Base-by-base conservation (phyloP, 345 rosid genomes). In the Salix viminalis region DNA sequence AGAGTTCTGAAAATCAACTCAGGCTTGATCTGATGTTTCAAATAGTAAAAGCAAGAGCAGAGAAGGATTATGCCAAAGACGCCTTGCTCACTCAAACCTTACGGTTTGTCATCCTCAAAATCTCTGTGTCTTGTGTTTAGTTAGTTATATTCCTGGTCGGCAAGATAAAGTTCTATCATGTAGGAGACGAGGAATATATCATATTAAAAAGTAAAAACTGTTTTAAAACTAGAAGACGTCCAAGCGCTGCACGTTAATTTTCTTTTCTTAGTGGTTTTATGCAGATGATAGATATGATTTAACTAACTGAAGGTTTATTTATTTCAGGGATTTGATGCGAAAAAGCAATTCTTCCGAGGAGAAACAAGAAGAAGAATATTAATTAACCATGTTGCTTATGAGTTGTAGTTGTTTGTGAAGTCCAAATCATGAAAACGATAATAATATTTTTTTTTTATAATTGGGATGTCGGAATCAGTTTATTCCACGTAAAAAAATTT, bases 401-500 rank as follows among this genome's bases (percentile, higher is more conserved):
- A 4, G 16, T 46, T 46, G 52, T 46, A 11, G 46, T 0, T 42
- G 46, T 11, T 11, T 42, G 46, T 11, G 46, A 42, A 10, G 2
- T 2, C 2, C 14, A 42, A 42, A 9, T 11, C 46, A 42, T 10
- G 44, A 41, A 0, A 10, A 41, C 46, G 4, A 42, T 36, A 36
- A 1, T 24, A 24, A 24, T 5, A 24, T 5, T 36, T 5, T 36
- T 36, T 36, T 36, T 36, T 24, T 24, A 24, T 24, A 36, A 36
- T 36, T 0, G 0, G 37, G 37, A 36, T 36, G 0, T 36, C 37
- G 1, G 6, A 0, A 34, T 34, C 36, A 0, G 6, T 34, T 34
- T 34, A 34, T 34, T 34, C 0, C 5, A 5, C 1, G 1, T 5
- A 34, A 5, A 34, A 34, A 34, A 34, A 5, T 0, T 34, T 34